A percentile compares a stretch with the other conserved stretches of the same genome.
phyloP scores from a whole-genome alignment of 2,329 filamentous ascomycete genomes.

The Stachybotrys echinatus region DNA sequence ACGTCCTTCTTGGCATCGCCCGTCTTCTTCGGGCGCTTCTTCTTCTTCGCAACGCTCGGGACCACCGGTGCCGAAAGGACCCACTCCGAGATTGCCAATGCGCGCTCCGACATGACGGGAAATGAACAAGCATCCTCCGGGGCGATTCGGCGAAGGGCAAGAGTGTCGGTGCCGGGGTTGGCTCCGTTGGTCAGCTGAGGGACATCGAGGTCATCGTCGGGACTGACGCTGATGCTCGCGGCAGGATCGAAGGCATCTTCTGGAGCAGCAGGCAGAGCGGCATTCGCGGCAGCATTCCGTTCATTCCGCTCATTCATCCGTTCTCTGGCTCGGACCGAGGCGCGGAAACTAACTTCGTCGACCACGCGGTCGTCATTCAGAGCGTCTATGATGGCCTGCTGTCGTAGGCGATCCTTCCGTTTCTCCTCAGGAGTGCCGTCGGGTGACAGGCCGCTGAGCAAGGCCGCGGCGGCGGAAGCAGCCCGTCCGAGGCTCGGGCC shows the following conservation, averaged over 20 bases:
- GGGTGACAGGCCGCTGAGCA: slow-evolving; percentile 20
- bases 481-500: slow-evolving; percentile 8
- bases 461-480: slow-evolving; percentile 17
- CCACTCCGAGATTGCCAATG: slow-evolving; percentile 65
- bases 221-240: too few relatives aligned
- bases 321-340: slow-evolving; percentile 57
- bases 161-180: background rate
- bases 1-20: slow-evolving; percentile 4
- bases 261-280: background rate
- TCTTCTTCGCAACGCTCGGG: slow-evolving; percentile 31
- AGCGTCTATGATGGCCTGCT: slow-evolving; percentile 62
- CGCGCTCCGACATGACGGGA: slow-evolving; percentile 64
- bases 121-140: slow-evolving; percentile 64
- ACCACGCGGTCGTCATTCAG: slow-evolving; percentile 62
- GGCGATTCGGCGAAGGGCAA: slow-evolving; percentile 49
- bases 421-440: slow-evolving; percentile 39
- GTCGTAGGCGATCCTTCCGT: slow-evolving; percentile 53
- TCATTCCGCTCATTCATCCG: slow-evolving; percentile 29
- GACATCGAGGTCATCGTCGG: too few relatives aligned
- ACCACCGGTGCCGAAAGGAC: slow-evolving; percentile 51
- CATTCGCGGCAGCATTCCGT: background rate
- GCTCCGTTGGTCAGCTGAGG: background rate
- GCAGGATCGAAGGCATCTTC: background rate
- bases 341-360: slow-evolving; percentile 61
- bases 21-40: slow-evolving; percentile 24